Evolutionary conservation across 2,329 filamentous ascomycete genomes (phyloP).

Genomic region (Grosmannia serpens): DNA sequence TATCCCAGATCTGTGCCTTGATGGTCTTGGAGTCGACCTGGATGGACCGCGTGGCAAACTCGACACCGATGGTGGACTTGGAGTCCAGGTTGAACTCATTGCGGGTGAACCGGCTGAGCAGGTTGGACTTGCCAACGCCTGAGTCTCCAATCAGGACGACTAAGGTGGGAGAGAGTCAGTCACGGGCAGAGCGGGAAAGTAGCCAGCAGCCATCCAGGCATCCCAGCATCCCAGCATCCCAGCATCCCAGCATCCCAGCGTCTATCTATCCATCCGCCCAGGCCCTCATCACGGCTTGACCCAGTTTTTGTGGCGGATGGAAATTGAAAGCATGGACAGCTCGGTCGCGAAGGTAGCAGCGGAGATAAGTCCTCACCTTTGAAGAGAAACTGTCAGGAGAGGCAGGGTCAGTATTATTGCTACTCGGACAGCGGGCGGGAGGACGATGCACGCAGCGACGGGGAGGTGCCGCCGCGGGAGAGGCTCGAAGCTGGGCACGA

Average conservation of each 20-base stretch:
- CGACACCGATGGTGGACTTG: constrained; percentile 98
- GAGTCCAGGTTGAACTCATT: constrained; percentile 99
- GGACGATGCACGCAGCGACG: neutral
- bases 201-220: no score
- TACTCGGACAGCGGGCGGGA: constrained; percentile 5
- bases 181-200: neutral
- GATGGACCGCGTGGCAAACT: constrained; percentile 97
- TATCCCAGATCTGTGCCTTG: constrained; percentile 99
- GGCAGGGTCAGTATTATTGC: constrained; percentile 6
- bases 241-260: no score
- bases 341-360: neutral
- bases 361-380: constrained; percentile 56
- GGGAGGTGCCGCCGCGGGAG: neutral
- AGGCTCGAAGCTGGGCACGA: neutral
- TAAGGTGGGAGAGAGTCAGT: constrained; percentile 27
- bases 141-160: constrained; percentile 99
- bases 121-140: constrained; percentile 98
- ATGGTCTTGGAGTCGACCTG: constrained; percentile 99
- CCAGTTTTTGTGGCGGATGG: neutral
- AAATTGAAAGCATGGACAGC: neutral
- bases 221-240: no score
- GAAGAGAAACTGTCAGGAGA: constrained; percentile 73
- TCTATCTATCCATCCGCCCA: neutral
- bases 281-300: no score
- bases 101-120: constrained; percentile 96